Evolutionary conservation across 495 filamentous ascomycete genomes (phyloP), one percentile per base, ranked within the genome.

Genomic region (Podospora bellae-mahoneyi): DNA sequence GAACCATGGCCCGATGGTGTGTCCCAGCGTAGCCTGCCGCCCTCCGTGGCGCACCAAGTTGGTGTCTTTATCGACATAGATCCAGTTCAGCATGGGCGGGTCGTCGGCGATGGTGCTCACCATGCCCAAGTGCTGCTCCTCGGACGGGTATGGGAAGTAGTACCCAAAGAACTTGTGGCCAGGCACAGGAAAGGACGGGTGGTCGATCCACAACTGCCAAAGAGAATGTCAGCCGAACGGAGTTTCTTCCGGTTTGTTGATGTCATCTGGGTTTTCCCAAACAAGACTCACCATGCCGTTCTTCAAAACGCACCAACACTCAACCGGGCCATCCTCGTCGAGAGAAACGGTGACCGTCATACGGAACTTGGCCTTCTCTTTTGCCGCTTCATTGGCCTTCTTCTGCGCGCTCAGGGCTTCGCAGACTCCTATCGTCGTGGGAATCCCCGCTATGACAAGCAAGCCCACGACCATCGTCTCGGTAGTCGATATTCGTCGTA

Each of bases 41-140:
- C 81, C 77, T 0, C 85, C 86, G 69, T 88, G 84, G 67, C 82
- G 83, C 55, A 89, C 76, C 70, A 85, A 74, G 64, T 82, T 78
- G 32, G 79, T 86, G 69, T 84, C 84, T 68, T 83, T 81, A 77
- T 88, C 85, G 67, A 86, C 82, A 66, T 85, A 89, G 13, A 89
- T 84, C 87, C 87, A 89, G 78, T 88, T 87, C 30, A 89, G 81
- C 80, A 85, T 82, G 19, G 87, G 87, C 4, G 86, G 85, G 66
- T 87, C 84, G 64, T 86, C 85, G 0, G 77, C 76, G 70, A 88
- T 85, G 58, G 83, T 83, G 39, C 85, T 84, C 66, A 89, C 87
- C 64, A 88, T 76, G 4, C 86, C 86, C 65, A 83, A 81, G 73
- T 83, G 85, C 60, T 82, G 75, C 60, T 81, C 81, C n/a, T 84